Conservation (phyloP, 352 stramenopile genomes). For the Phytophthora sp. region DNA sequence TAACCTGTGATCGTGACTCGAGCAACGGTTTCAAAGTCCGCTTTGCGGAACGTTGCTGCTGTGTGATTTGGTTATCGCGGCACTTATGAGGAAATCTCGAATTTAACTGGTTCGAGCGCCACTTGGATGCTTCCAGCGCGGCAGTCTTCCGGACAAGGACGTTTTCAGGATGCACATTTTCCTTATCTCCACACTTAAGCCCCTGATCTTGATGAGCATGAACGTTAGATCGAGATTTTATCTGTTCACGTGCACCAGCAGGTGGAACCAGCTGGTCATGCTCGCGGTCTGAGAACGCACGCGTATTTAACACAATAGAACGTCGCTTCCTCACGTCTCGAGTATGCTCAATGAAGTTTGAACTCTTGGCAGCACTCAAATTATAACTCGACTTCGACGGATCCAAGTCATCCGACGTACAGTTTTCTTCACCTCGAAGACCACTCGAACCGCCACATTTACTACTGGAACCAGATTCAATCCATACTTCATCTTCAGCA, state of each 20-base stretch:
- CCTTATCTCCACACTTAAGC: slow-evolving; percentile 26
- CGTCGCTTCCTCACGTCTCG: no score
- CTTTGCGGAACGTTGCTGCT: background rate
- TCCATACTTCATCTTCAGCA: background rate
- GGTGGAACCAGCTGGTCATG: no score
- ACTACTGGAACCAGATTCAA: background rate
- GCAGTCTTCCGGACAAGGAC: slow-evolving; percentile 14
- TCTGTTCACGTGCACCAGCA: background rate
- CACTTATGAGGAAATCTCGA: background rate
- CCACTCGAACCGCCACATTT: background rate
- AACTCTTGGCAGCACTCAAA: no score
- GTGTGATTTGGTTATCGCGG: background rate
- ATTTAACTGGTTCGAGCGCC: slow-evolving; percentile 11
- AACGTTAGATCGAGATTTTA: background rate
- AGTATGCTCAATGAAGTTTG: no score
- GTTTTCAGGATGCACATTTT: slow-evolving; percentile 34
- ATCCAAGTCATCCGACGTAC: no score
- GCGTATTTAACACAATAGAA: no score
- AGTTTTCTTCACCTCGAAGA: no score
- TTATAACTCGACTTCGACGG: no score
- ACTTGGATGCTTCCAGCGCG: slow-evolving; percentile 23
- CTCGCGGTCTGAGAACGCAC: no score
- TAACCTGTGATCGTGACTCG: slow-evolving; percentile 13
- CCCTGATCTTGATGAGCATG: background rate
- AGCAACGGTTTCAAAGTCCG: slow-evolving; percentile 10